Evolutionary conservation across 129 eudicot genomes (phyloP).

Genomic region (Deinandra increscens): DNA sequence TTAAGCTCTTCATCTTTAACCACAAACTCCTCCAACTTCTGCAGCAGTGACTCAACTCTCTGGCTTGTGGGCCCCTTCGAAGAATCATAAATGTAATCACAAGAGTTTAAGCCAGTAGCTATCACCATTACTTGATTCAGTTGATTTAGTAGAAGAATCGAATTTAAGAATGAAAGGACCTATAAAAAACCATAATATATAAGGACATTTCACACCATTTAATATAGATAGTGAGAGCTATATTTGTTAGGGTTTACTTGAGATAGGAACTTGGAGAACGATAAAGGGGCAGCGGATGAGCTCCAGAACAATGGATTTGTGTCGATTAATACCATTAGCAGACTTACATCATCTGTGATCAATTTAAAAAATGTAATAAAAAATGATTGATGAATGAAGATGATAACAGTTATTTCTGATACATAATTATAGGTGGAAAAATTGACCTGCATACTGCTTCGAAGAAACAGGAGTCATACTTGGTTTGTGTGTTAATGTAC

Average conservation of each 20-base stretch:
- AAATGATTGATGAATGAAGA: background rate
- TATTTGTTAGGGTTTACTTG: slow-evolving; percentile 48
- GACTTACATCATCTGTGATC: slow-evolving; percentile 78
- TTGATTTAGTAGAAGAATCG: slow-evolving; percentile 72
- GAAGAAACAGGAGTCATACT: slow-evolving; percentile 55
- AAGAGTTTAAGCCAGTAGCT: slow-evolving; percentile 73
- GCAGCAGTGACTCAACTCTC: slow-evolving; percentile 57
- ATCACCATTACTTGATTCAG: slow-evolving; percentile 84
- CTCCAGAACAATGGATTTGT: slow-evolving; percentile 86
- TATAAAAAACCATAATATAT: slow-evolving; percentile 17
- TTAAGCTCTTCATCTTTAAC: slow-evolving; percentile 63
- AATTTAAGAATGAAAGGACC: slow-evolving; percentile 81
- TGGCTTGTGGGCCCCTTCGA: slow-evolving; percentile 43
- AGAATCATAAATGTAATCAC: slow-evolving; percentile 74
- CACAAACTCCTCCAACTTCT: slow-evolving; percentile 67
- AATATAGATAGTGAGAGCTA: background rate
- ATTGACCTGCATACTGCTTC: slow-evolving; percentile 64
- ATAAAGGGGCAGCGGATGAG: slow-evolving; percentile 40
- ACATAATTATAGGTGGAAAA: slow-evolving; percentile 3
- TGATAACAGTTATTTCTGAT: background rate
- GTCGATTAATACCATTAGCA: slow-evolving; percentile 71
- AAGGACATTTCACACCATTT: background rate
- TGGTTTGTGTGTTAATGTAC: background rate
- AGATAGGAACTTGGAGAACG: slow-evolving; percentile 71
- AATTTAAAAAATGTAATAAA: background rate